Evolutionary conservation across 2,329 filamentous ascomycete genomes (phyloP), one percentile per base, ranked within the genome.

Genomic region (Claviceps africana): DNA sequence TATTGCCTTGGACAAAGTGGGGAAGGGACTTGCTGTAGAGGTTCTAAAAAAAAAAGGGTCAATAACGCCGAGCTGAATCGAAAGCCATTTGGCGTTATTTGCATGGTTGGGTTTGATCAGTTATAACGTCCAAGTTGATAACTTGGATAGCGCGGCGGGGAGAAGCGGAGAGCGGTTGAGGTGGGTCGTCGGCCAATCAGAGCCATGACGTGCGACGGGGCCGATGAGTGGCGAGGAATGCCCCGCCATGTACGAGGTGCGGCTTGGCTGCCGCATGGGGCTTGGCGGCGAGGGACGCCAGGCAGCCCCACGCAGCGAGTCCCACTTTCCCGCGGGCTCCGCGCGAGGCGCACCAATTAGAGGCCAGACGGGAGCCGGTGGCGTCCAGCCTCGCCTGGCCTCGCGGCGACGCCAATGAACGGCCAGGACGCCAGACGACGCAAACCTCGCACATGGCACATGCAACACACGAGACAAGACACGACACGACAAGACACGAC

Each of bases 201-300:
- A 15, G 6, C 21, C 31, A 17, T 21, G 19, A 28, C 11, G 21
- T 30, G 37, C 48, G 7, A 44, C 11, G 19, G 30, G 8, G 39
- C 40, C 40, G 43, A 46, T 31, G 22, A 51, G n/a, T n/a, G n/a
- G n/a, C n/a, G n/a, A n/a, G n/a, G n/a, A n/a, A 30, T 31, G 42
- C 3, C 21, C 22, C 42, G 11, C n/a, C n/a, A 31, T 44, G 37
- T 33, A 47, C 33, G 55, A 44, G 28, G 50, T 66, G 63, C 55
- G 56, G 53, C 64, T 64, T 60, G 62, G 60, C 60, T 69, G 56
- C 66, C 60, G 13, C 1, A 56, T 60, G 39, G 1, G 55, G 65
- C 30, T 51, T 68, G 68, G 66, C 52, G 49, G 22, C n/a, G 13
- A 42, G 28, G 37, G 35, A 48, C 4, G 21, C 47, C 33, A 22